These are phyloP conservation scores for Turritis glabra DNA, from an alignment of 345 rosid species.

Conservation along the genomic window DNA sequence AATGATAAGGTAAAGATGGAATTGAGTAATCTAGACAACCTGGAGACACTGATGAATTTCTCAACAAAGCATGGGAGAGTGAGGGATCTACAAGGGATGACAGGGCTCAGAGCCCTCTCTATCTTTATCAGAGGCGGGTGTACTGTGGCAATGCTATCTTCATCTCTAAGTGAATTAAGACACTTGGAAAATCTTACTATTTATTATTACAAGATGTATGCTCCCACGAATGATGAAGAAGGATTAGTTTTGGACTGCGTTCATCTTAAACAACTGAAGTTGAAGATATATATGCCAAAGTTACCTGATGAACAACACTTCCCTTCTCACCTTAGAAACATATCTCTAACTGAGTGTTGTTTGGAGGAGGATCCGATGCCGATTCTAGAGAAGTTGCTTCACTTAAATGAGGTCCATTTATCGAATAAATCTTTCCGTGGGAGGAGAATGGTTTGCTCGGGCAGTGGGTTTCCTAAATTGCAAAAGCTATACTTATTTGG, in stretches of 20 bases:
- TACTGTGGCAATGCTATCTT: not conserved
- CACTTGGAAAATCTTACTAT: not conserved
- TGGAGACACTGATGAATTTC: not conserved
- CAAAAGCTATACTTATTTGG: no score
- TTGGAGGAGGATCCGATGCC: conserved; percentile 43
- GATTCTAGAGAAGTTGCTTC: conserved; percentile 42
- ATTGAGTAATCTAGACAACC: conserved; percentile 15
- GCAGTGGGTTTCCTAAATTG: no score
- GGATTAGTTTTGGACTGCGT: not conserved
- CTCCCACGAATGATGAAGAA: not conserved
- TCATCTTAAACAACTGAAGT: not conserved
- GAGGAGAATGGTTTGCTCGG: conserved; percentile 29
- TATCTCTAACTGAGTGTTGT: conserved; percentile 1
- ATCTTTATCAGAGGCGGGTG: not conserved
- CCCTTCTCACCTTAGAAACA: conserved; percentile 34
- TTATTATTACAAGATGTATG: not conserved
- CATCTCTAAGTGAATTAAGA: not conserved
- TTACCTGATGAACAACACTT: conserved; percentile 33
- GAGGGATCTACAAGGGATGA: not conserved
- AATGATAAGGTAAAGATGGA: not conserved
- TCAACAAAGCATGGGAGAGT: conserved; percentile 3
- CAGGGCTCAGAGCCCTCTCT: not conserved
- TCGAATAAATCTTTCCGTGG: conserved; percentile 21
- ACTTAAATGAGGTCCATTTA: conserved; percentile 22
- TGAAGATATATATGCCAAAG: not conserved